These are phyloP conservation scores for Solanum bukasovii DNA, from an alignment of 257 asterid genomes.

Conservation along the genomic window DNA sequence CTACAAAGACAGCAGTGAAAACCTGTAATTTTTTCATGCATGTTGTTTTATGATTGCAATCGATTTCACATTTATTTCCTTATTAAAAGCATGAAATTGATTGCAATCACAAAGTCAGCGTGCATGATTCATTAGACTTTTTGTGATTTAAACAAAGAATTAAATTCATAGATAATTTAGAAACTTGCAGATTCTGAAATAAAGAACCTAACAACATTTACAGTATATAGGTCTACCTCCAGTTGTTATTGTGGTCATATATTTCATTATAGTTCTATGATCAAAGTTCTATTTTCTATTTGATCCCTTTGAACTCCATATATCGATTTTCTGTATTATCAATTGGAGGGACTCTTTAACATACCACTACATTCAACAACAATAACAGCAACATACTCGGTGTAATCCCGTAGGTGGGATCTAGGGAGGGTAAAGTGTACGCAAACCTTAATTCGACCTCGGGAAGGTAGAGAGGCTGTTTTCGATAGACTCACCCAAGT, in stretches of 20 bases:
- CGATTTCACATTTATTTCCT: neutral
- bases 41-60: neutral
- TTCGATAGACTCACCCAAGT: neutral
- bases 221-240: neutral
- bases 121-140: neutral
- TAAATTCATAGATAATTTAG: neutral
- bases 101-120: neutral
- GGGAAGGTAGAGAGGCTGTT: neutral
- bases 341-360: neutral
- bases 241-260: neutral
- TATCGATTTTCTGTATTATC: neutral
- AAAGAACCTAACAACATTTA: neutral
- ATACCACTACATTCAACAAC: neutral
- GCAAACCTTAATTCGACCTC: neutral
- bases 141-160: neutral
- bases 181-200: neutral
- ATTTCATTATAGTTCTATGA: neutral
- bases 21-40: neutral
- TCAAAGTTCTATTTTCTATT: neutral
- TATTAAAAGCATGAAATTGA: neutral
- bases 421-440: neutral
- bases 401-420: neutral
- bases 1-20: neutral
- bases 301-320: neutral
- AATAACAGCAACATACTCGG: neutral